Conservation (phyloP, 2,329 filamentous ascomycete species). For the Zymoseptoria crescenta region DNA sequence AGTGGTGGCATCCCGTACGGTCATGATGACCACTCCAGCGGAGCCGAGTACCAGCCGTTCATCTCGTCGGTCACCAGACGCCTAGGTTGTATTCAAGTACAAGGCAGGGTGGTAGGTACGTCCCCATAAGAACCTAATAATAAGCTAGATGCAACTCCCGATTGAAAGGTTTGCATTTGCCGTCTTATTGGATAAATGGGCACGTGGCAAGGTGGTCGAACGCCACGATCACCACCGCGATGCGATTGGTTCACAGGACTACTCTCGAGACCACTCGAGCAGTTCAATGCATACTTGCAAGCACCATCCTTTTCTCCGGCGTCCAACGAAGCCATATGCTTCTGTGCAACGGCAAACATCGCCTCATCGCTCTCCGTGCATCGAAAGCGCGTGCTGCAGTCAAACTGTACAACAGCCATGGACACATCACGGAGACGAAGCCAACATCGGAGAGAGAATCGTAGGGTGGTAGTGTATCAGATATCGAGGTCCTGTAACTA, state of each 20-base stretch:
- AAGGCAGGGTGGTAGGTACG: neutral
- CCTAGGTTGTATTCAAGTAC: neutral
- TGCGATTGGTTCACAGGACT: neutral
- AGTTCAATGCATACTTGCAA: neutral
- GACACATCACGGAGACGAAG: neutral
- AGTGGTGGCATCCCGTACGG: neutral
- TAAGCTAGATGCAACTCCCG: neutral
- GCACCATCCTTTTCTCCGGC: neutral
- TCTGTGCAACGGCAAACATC: neutral
- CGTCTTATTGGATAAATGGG: neutral
- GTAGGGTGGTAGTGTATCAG: neutral
- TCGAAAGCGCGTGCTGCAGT: neutral
- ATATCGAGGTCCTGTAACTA: conserved; percentile 34
- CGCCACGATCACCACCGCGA: neutral
- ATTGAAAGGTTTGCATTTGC: neutral
- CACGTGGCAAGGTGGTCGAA: neutral
- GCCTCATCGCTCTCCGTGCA: neutral
- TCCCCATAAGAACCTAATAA: neutral
- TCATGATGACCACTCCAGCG: neutral
- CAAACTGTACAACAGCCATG: neutral
- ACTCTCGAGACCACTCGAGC: neutral
- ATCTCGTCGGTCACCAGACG: neutral
- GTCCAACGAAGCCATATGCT: neutral
- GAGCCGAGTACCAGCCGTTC: neutral
- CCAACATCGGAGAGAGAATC: neutral